A percentile compares a stretch with the other conserved stretches of the same genome.
Evolutionary conservation across 31 red algal species (phyloP).

Genomic region (Porphyra umbilicalis): DNA sequence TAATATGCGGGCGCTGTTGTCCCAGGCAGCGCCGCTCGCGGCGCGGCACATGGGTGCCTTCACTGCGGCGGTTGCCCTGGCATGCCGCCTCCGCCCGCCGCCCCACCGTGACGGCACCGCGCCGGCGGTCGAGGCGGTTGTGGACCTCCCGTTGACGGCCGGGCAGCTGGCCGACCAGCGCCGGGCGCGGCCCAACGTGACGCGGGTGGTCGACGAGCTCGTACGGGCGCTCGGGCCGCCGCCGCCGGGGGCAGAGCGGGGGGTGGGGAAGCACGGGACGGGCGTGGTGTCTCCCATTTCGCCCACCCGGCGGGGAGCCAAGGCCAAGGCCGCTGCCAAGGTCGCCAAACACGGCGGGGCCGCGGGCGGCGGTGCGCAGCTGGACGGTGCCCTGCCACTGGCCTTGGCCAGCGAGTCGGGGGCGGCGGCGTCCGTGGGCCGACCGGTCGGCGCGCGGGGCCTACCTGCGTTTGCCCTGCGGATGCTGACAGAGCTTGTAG

Average conservation of each 20-base stretch:
- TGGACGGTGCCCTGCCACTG: background rate
- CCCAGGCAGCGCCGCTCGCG: background rate
- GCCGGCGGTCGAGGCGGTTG: background rate
- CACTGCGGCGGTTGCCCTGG: background rate
- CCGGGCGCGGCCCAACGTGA: background rate
- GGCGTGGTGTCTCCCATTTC: background rate
- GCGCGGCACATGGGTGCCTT: background rate
- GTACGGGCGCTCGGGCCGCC: background rate
- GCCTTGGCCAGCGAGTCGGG: background rate
- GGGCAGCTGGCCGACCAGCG: background rate
- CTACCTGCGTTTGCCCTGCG: background rate
- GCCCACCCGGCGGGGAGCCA: background rate
- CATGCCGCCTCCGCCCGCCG: background rate
- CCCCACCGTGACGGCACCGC: background rate
- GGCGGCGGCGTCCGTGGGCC: background rate
- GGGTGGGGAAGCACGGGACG: background rate
- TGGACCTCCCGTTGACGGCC: background rate
- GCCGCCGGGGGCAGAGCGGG: background rate
- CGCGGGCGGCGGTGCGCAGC: background rate
- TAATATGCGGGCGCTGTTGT: background rate
- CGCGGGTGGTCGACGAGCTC: background rate
- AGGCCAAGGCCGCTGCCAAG: background rate
- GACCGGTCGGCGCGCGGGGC: background rate
- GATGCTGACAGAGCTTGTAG: background rate
- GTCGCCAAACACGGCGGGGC: background rate